Evolutionary conservation across 441 rosid genomes (phyloP).

Genomic region (Flueggea neowawraea): DNA sequence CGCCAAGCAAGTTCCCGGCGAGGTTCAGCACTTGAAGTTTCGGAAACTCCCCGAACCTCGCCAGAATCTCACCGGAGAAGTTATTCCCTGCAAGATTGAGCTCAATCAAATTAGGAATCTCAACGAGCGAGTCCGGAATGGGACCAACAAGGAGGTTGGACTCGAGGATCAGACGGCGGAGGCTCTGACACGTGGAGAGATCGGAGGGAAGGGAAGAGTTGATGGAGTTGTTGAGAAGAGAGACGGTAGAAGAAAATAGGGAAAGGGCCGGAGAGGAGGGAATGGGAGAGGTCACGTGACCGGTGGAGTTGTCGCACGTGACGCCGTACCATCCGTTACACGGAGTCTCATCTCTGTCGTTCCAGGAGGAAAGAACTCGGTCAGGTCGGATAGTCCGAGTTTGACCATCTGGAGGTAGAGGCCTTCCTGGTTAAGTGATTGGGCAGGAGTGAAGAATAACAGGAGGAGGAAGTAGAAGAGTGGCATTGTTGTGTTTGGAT

Average conservation of each 20-base stretch:
- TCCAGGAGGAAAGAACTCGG: slow-evolving; percentile 64
- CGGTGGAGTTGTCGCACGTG: slow-evolving; percentile 42
- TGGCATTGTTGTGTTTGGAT: background rate
- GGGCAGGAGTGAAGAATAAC: slow-evolving; percentile 13
- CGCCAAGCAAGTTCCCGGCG: slow-evolving; percentile 63
- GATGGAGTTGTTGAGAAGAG: slow-evolving; percentile 55
- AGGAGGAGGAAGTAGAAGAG: slow-evolving; percentile 25
- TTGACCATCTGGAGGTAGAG: slow-evolving; percentile 60
- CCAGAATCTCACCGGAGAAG: slow-evolving; percentile 80
- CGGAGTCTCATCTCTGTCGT: slow-evolving; percentile 50
- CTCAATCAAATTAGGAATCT: slow-evolving; percentile 38
- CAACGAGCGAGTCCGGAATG: slow-evolving; percentile 52
- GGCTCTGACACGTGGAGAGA: slow-evolving; percentile 48
- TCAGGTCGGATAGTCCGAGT: slow-evolving; percentile 56
- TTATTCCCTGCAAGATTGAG: slow-evolving; percentile 70
- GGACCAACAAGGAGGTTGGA: slow-evolving; percentile 64
- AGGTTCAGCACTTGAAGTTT: slow-evolving; percentile 67
- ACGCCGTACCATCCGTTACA: slow-evolving; percentile 68
- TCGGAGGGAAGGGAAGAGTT: slow-evolving; percentile 60
- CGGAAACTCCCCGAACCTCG: slow-evolving; percentile 54
- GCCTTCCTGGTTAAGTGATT: slow-evolving; percentile 77
- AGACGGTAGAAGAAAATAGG: slow-evolving; percentile 74
- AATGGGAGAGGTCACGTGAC: slow-evolving; percentile 54
- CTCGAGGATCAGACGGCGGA: slow-evolving; percentile 48
- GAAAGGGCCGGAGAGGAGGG: slow-evolving; percentile 63